phyloP scores from a whole-genome alignment of 495 filamentous ascomycete genomes.

The Podospora bellae-mahoneyi region DNA sequence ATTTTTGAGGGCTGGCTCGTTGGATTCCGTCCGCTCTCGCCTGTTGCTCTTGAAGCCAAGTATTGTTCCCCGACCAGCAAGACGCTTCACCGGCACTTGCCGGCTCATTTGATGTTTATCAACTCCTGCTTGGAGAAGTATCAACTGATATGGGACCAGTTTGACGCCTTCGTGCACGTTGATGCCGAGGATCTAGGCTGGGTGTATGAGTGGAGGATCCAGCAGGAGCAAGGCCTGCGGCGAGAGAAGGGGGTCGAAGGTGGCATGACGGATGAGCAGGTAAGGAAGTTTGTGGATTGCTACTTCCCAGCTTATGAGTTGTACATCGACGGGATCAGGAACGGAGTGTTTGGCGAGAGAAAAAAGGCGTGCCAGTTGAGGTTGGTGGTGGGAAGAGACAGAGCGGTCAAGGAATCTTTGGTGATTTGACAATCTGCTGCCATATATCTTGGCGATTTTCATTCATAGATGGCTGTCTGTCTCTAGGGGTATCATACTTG shows the following conservation, averaged over 20 bases:
- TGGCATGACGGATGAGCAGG: constrained; percentile 68
- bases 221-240: constrained; percentile 74
- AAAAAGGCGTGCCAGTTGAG: constrained; percentile 60
- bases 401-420: constrained; percentile 58
- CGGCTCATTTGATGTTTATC: constrained; percentile 67
- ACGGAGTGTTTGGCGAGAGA: constrained; percentile 53
- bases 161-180: constrained; percentile 84
- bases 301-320: constrained; percentile 67
- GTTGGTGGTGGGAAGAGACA: constrained; percentile 64
- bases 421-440: constrained; percentile 42
- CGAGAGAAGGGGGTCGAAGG: constrained; percentile 43
- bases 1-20: constrained; percentile 94
- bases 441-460: neutral
- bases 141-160: constrained; percentile 65
- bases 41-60: constrained; percentile 46
- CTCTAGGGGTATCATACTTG: neutral
- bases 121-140: constrained; percentile 69
- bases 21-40: constrained; percentile 68
- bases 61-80: constrained; percentile 50
- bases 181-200: constrained; percentile 73
- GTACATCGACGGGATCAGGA: constrained; percentile 63
- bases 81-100: constrained; percentile 53
- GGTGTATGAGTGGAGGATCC: constrained; percentile 83
- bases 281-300: constrained; percentile 52
- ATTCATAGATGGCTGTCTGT: neutral